Percentiles rank a stretch among this genome's conserved stretches.
phyloP scores from a whole-genome alignment of 2,329 filamentous ascomycete genomes.

The Ophiostoma ulmi region DNA sequence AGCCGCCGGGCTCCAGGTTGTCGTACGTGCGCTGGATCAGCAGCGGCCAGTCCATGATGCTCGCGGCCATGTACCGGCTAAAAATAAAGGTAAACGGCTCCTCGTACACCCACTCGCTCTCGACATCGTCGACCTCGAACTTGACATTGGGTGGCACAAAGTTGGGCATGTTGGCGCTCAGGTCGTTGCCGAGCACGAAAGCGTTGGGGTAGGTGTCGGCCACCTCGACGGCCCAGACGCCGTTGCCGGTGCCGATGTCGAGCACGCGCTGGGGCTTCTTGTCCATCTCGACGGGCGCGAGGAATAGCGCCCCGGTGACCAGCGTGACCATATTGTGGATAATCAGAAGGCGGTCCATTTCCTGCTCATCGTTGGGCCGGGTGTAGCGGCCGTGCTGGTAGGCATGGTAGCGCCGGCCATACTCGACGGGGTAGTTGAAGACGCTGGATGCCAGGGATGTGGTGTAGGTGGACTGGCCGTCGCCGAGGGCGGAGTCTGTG shows the following conservation, averaged over 20 bases:
- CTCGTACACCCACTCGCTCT: conserved; percentile 27
- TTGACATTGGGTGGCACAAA: conserved; percentile 29
- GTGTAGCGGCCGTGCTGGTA: conserved; percentile 37
- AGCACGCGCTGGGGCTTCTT: conserved; percentile 20
- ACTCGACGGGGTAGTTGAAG: conserved; percentile 32
- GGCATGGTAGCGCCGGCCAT: conserved; percentile 38
- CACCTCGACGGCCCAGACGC: conserved; percentile 25
- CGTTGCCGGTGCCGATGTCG: conserved; percentile 26
- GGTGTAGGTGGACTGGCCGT: conserved; percentile 27
- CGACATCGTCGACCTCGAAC: conserved; percentile 29
- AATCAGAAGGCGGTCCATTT: conserved; percentile 26
- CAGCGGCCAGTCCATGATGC: conserved; percentile 27
- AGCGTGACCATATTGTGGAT: conserved; percentile 22
- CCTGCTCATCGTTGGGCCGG: conserved; percentile 37
- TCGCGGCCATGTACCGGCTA: conserved; percentile 26
- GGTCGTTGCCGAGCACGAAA: conserved; percentile 28
- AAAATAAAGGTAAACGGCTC: conserved; percentile 27
- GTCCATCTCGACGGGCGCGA: conserved; percentile 21
- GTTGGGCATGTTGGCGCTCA: conserved; percentile 28
- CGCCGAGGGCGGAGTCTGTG: conserved; percentile 24
- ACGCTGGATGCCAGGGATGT: conserved; percentile 33
- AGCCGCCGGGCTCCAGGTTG: conserved; percentile 29
- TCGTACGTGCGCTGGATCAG: conserved; percentile 24
- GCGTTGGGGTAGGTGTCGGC: conserved; percentile 23
- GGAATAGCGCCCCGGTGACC: conserved; percentile 19